A percentile compares a stretch with the other conserved stretches of the same genome.
These are phyloP conservation scores for Meripilus lineatus DNA, from an alignment of 1,284 basidiomycete genomes.

Conservation along the genomic window DNA sequence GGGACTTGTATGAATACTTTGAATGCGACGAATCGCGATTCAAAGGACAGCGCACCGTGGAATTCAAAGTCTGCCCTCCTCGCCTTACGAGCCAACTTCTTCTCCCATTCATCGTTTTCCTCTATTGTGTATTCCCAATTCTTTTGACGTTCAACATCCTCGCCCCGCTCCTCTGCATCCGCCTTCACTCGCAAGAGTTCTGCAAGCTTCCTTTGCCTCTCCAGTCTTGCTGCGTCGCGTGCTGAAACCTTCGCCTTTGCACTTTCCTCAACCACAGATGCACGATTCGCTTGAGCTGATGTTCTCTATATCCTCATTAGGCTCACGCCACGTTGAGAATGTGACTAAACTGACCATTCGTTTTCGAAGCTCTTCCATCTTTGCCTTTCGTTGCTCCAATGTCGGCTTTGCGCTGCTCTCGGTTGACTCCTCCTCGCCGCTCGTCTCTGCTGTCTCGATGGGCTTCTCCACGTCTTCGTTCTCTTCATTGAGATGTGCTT, in stretches of 20 bases:
- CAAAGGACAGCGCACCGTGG: conserved; percentile 50
- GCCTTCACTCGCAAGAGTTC: conserved; percentile 84
- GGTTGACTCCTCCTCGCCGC: conserved; percentile 10
- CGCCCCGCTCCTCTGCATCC: conserved; percentile 84
- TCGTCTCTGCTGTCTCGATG: conserved; percentile 18
- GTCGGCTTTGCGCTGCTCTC: conserved; percentile 29
- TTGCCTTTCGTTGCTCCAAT: conserved; percentile 73
- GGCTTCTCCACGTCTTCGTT: conserved; percentile 25
- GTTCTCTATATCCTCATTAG: conserved; percentile 48
- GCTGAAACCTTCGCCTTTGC: conserved; percentile 71
- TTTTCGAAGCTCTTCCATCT: conserved; percentile 69
- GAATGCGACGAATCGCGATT: conserved; percentile 1
- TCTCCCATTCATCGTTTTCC: conserved; percentile 93
- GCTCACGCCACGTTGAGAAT: conserved; percentile 4
- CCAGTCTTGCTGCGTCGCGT: conserved; percentile 75
- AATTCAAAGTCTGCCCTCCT: conserved; percentile 79
- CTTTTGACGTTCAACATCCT: conserved; percentile 72
- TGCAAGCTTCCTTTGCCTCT: conserved; percentile 84
- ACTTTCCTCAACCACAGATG: conserved; percentile 79
- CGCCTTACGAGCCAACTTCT: conserved; percentile 72
- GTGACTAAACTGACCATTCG: conserved; percentile 59
- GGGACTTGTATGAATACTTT: not conserved
- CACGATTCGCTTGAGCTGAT: conserved; percentile 77
- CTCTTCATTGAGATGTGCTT: conserved; percentile 13
- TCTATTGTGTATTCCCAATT: conserved; percentile 95